Conservation (phyloP, 1,139 yeast genomes). For the Groenewaldozyma auringiensis region DNA sequence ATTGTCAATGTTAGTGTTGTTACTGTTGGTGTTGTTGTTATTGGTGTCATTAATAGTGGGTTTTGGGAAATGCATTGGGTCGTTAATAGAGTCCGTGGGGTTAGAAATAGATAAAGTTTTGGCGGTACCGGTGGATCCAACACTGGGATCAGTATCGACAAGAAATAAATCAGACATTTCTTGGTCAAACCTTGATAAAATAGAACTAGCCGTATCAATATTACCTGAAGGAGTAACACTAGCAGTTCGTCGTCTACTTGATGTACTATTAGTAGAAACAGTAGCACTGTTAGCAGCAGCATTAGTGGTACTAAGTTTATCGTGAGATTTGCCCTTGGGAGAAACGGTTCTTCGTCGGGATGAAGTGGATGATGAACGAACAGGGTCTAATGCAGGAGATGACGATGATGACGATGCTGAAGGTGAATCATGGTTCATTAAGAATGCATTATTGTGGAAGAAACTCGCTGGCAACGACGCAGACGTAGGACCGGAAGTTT, state of each 20-base stretch:
- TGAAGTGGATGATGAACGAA: background rate
- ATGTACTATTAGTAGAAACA: background rate
- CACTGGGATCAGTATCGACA: background rate
- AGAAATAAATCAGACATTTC: background rate
- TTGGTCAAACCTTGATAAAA: conserved; percentile 4
- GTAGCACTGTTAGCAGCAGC: background rate
- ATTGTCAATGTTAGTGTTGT: background rate
- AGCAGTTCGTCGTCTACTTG: background rate
- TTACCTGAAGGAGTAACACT: background rate
- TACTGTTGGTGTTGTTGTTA: background rate
- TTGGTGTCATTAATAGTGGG: too few relatives aligned
- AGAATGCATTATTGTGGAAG: background rate
- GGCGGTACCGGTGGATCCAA: background rate
- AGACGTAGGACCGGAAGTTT: conserved; percentile 1
- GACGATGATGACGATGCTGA: background rate
- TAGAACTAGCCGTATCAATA: conserved; percentile 6
- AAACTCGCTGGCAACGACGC: conserved; percentile 5
- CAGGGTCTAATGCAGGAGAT: background rate
- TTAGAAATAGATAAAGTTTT: too few relatives aligned
- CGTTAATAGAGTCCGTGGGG: too few relatives aligned
- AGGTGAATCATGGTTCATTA: background rate
- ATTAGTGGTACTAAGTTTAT: too few relatives aligned
- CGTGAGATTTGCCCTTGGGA: background rate
- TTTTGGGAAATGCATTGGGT: too few relatives aligned
- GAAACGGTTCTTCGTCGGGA: conserved; percentile 3